These are phyloP conservation scores for Thelephora aurantiotincta DNA, from an alignment of 768 basidiomycete genomes.

Conservation along the genomic window DNA sequence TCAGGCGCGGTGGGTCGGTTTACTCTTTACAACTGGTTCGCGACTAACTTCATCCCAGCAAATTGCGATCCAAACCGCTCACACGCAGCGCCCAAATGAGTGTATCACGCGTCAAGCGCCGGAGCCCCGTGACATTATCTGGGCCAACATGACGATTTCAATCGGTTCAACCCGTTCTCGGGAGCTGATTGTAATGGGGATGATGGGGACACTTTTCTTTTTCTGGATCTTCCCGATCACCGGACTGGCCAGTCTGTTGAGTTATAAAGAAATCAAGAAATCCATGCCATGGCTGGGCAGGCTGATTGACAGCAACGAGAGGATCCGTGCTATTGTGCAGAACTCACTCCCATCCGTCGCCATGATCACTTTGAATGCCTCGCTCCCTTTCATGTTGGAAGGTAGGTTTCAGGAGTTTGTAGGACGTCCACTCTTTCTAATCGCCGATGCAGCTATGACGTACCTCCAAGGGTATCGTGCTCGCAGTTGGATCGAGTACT, in stretches of 20 bases:
- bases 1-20: constrained; percentile 60
- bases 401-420: constrained; percentile 26
- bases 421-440: constrained; percentile 2
- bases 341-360: constrained; percentile 88
- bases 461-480: constrained; percentile 88
- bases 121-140: constrained; percentile 91
- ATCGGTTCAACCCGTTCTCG: constrained; percentile 44
- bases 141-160: constrained; percentile 77
- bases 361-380: constrained; percentile 79
- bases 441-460: constrained; percentile 36
- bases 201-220: constrained; percentile 65
- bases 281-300: constrained; percentile 74
- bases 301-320: constrained; percentile 73
- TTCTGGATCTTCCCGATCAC: constrained; percentile 91
- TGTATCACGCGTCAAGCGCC: constrained; percentile 68
- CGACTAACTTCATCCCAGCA: constrained; percentile 32
- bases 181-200: constrained; percentile 52
- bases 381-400: constrained; percentile 82
- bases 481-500: constrained; percentile 88
- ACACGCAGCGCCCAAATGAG: constrained; percentile 53
- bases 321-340: constrained; percentile 79
- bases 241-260: constrained; percentile 73
- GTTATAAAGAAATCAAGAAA: constrained; percentile 89
- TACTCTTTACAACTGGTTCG: not conserved
- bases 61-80: constrained; percentile 77